Evolutionary conservation across 805 yeast species (phyloP).

Genomic region (Myxozyma kluyveri): DNA sequence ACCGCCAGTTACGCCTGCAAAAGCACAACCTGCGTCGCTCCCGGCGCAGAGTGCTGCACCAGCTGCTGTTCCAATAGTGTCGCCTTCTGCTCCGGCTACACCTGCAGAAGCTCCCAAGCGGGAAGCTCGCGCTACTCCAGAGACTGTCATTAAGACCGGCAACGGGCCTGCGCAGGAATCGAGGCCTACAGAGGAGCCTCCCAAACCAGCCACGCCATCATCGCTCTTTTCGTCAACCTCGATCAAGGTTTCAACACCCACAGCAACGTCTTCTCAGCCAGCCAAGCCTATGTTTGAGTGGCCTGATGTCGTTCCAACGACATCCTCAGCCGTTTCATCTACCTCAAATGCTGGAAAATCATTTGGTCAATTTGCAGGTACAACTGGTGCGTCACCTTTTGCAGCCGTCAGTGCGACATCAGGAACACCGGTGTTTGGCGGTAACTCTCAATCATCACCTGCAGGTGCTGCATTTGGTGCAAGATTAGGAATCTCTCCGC

Average conservation of each 20-base stretch:
- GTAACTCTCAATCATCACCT: neutral
- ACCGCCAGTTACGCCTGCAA: neutral
- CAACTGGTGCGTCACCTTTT: conserved; percentile 1
- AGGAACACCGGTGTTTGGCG: neutral
- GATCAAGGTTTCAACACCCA: neutral
- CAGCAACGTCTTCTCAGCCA: neutral
- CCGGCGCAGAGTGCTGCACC: neutral
- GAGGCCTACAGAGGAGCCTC: neutral
- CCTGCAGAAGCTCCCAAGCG: too few species aligned
- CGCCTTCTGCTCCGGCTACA: neutral
- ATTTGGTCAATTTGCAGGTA: neutral
- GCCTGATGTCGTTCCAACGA: neutral
- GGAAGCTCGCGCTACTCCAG: neutral
- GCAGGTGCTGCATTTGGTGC: conserved; percentile 12
- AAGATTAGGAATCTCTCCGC: conserved; percentile 1
- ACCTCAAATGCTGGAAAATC: neutral
- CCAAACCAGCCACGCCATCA: neutral
- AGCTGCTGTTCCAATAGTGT: neutral
- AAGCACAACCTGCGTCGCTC: neutral
- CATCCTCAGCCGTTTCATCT: neutral
- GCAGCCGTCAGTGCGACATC: neutral
- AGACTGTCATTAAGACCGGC: neutral
- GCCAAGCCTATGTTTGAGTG: neutral
- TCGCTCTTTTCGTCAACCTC: too few species aligned
- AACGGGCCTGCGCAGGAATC: neutral